Evolutionary conservation across 202 grass and related monocot genomes (phyloP).

Genomic region (Setaria viridis): DNA sequence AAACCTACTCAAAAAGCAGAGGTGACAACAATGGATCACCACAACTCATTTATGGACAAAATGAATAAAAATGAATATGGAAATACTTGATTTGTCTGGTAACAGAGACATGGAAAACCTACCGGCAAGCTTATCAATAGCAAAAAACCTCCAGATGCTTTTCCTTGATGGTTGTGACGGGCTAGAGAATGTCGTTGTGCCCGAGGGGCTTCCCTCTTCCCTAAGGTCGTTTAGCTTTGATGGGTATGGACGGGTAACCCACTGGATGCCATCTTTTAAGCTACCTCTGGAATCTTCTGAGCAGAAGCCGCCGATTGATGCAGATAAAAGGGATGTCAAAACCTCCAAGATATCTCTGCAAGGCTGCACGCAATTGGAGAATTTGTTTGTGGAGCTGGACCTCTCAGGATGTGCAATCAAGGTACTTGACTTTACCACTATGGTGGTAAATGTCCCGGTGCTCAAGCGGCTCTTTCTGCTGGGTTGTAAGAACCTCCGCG

Average conservation of each 20-base stretch:
- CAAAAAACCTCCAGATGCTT: conserved; percentile 13
- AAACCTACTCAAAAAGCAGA: neutral
- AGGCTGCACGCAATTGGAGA: neutral
- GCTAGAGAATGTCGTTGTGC: conserved; percentile 1
- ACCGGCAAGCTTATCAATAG: neutral
- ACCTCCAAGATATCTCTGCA: neutral
- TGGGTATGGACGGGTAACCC: neutral
- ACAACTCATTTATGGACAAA: neutral
- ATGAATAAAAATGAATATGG: neutral
- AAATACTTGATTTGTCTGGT: conserved; percentile 34
- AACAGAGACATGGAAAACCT: conserved; percentile 4
- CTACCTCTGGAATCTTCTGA: neutral
- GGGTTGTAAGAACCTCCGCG: neutral
- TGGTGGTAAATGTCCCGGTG: neutral
- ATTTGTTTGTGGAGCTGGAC: conserved; percentile 7
- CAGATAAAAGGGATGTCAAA: neutral
- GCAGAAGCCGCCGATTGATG: no score
- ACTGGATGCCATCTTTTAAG: neutral
- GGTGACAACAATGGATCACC: neutral
- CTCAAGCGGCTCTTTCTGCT: neutral
- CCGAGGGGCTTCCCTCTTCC: neutral
- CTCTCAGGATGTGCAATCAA: conserved; percentile 26
- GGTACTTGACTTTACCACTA: neutral
- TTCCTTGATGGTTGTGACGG: neutral
- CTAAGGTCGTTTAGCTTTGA: conserved; percentile 30